Percentiles rank a stretch among this genome's conserved stretches.
phyloP scores from a whole-genome alignment of 2,329 filamentous ascomycete species.

The Penicillium sp. region DNA sequence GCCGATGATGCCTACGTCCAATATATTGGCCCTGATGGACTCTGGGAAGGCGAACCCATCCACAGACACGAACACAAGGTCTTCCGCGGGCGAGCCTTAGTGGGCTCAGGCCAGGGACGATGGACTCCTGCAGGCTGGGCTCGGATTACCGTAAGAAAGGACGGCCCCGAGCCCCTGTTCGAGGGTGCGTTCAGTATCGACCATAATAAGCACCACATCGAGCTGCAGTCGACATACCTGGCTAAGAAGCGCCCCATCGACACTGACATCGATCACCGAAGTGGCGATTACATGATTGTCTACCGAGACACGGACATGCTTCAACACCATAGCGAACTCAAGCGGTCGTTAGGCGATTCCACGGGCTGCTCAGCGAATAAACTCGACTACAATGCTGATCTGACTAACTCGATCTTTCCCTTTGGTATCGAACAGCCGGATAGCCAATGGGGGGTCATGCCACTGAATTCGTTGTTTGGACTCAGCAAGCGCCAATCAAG shows the following conservation, averaged over 20 bases:
- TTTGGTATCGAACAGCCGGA: constrained; percentile 58
- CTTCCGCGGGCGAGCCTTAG: constrained; percentile 78
- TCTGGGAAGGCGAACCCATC: constrained; percentile 69
- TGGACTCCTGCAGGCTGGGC: constrained; percentile 90
- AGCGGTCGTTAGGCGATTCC: constrained; percentile 55
- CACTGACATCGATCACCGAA: constrained; percentile 61
- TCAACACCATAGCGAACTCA: constrained; percentile 62
- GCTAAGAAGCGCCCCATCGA: constrained; percentile 73
- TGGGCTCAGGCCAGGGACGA: constrained; percentile 63
- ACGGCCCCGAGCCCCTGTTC: constrained; percentile 80
- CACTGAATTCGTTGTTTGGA: constrained; percentile 70
- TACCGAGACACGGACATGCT: constrained; percentile 88
- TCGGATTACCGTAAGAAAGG: constrained; percentile 73
- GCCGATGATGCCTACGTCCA: constrained; percentile 74
- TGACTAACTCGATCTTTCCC: constrained; percentile 68
- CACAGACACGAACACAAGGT: constrained; percentile 76
- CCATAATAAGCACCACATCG: constrained; percentile 83
- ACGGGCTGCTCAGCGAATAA: constrained; percentile 72
- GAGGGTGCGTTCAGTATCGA: constrained; percentile 85
- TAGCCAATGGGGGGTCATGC: constrained; percentile 62
- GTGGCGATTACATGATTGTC: constrained; percentile 80
- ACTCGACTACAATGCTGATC: constrained; percentile 77
- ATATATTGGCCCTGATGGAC: constrained; percentile 72
- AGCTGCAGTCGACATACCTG: constrained; percentile 73
- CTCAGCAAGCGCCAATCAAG: constrained; percentile 66